Evolutionary conservation across 805 yeast genomes (phyloP), one percentile per base, ranked within the genome.

Genomic region (Saccharomycopsis vini): DNA sequence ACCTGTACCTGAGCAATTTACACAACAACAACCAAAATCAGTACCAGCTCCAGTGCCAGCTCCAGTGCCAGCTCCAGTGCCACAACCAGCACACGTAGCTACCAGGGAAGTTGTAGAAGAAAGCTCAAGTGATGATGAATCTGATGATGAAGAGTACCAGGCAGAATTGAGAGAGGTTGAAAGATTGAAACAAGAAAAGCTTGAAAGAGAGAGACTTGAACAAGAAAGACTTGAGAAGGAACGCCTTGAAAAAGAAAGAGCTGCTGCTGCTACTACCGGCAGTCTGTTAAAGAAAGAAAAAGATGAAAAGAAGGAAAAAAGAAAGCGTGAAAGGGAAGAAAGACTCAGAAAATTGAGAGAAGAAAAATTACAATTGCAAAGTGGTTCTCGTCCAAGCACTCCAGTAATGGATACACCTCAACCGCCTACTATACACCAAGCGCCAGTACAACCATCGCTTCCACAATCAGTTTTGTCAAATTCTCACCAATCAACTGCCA

Each of bases 151-250:
- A 15, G 68, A 62, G 35, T 65, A 73, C 42, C 60, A 64, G 22
- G 68, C 62, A 4, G 56, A 75, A 42, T 56, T 74, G 57, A 70
- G 64, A 40, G 72, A 72, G 47, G 74, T 46, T 31, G 33, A 43
- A 32, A 33, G 46, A 21, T 32, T 49, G 22, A 47, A 49, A 22
- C 33, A 20, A 71, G 55, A 65, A 64, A 45, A 71, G 62, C 41
- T 49, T 68, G 63, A 79, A 73, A 55, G 58, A 51, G n/a, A n/a
- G n/a, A n/a, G n/a, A n/a, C n/a, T n/a, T n/a, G 72, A 72, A 46
- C 74, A 49, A 32, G 33, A 43, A 32, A 33, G 46, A 21, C 28
- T 49, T 15, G 50, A 49, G 26, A 28, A 20, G 70, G 55, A 65
- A 64, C 44, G 71, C 62, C 41, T 49, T 68, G 63, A 79, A 73